These are phyloP conservation scores for Rhizopus arrhizus DNA, from an alignment of 371 early-diverging fungal genomes.

Conservation along the genomic window DNA sequence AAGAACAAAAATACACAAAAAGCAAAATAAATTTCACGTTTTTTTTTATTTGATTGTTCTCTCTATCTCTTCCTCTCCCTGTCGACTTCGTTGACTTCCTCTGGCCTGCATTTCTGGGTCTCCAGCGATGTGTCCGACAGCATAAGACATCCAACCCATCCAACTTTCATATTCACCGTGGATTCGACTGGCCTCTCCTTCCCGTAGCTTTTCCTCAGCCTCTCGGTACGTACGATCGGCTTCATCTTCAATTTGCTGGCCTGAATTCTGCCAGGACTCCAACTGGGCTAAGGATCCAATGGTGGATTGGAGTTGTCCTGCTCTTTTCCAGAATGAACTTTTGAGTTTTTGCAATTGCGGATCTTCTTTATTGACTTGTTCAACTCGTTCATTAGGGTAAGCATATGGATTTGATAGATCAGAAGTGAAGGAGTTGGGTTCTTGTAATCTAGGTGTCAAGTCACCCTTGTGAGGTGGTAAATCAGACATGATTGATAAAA, in stretches of 20 bases:
- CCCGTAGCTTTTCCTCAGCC: slow-evolving; percentile 25
- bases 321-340: slow-evolving; percentile 35
- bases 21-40: slow-evolving; percentile 23
- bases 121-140: slow-evolving; percentile 46
- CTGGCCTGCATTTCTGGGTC: slow-evolving; percentile 46
- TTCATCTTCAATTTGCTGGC: slow-evolving; percentile 26
- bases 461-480: not conserved
- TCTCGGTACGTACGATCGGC: slow-evolving; percentile 33
- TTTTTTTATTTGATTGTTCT: slow-evolving; percentile 3
- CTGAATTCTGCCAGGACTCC: slow-evolving; percentile 31
- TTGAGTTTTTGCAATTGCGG: slow-evolving; percentile 31
- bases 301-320: slow-evolving; percentile 36
- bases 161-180: slow-evolving; percentile 48
- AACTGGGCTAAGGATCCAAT: slow-evolving; percentile 35
- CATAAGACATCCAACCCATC: slow-evolving; percentile 37
- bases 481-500: not conserved
- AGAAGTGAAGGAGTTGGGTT: not conserved
- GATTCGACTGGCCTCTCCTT: slow-evolving; percentile 38
- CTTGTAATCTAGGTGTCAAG: slow-evolving; percentile 2
- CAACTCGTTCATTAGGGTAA: not conserved
- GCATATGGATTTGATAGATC: not conserved
- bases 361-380: slow-evolving; percentile 12
- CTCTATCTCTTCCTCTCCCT: slow-evolving; percentile 39
- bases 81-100: slow-evolving; percentile 26
- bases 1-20: slow-evolving; percentile 66